Evolutionary conservation across 805 yeast species (phyloP), one percentile per base, ranked within the genome.

Genomic region (Wickerhamomyces ciferrii): DNA sequence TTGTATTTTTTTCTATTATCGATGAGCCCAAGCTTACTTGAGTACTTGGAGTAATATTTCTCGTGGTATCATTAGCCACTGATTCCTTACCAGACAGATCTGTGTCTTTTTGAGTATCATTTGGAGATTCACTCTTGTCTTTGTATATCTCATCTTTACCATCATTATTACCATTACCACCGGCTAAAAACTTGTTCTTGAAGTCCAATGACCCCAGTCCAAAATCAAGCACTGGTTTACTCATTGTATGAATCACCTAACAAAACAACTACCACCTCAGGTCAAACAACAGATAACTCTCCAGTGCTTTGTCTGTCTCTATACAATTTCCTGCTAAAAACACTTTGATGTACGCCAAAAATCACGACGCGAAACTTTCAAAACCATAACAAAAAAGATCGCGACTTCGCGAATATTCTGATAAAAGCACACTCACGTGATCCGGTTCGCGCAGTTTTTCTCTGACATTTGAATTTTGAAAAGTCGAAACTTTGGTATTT

Each of bases 211-310:
- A 48, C 31, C 47, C 45, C 19, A 57, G 42, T 7, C 50, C 46
- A 39, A 57, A 57, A 47, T 51, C 48, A 43, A 52, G 49, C 24
- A 48, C 42, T 1, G 59, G 59, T 23, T 39, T 47, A 23, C 54
- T 51, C 59, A 55, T 52, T 4, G 14, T 14, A 18, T 3, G 2
- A 13, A 5, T 13, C 27, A 14, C 29, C 18, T 23, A 5, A 3
- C 6, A n/a, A 8, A 21, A 9, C 29, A 5, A 6, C 15, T 18
- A 9, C 17, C 19, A 18, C 29, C 14, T n/a, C n/a, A n/a, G n/a
- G n/a, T n/a, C n/a, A n/a, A n/a, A n/a, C n/a, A n/a, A n/a, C n/a
- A n/a, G n/a, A n/a, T n/a, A n/a, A n/a, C n/a, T n/a, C n/a, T n/a
- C n/a, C n/a, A n/a, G n/a, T n/a, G n/a, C n/a, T n/a, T n/a, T n/a